Evolutionary conservation across 148 eudicot species (phyloP).

Genomic region (Cornus suecica): DNA sequence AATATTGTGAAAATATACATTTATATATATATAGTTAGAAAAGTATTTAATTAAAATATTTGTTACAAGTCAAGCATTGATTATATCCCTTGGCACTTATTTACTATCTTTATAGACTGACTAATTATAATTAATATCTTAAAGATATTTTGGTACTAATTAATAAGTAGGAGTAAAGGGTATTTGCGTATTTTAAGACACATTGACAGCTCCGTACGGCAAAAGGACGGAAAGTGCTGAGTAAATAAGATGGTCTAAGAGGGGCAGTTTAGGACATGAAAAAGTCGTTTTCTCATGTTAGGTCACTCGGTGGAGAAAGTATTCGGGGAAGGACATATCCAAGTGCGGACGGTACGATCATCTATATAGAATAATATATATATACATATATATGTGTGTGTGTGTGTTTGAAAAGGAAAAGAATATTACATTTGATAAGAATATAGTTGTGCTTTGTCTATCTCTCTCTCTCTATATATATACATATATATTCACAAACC

Average conservation of each 20-base stretch:
- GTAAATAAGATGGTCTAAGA: slow-evolving; percentile 20
- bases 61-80: no score
- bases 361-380: no score
- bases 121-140: not conserved
- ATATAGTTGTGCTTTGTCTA: not conserved
- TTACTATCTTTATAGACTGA: not conserved
- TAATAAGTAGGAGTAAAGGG: slow-evolving; percentile 13
- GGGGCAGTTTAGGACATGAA: slow-evolving; percentile 24
- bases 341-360: slow-evolving; percentile 45
- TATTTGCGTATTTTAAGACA: slow-evolving; percentile 16
- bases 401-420: no score
- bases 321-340: slow-evolving; percentile 60
- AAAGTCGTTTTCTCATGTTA: slow-evolving; percentile 14
- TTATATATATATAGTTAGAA: no score
- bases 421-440: no score
- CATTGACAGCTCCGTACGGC: slow-evolving; percentile 46
- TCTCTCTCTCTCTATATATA: no score
- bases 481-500: no score
- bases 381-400: no score
- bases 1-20: no score
- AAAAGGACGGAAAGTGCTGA: slow-evolving; percentile 55
- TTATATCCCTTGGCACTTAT: no score
- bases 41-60: no score
- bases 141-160: not conserved
- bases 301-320: slow-evolving; percentile 46